Conservation (phyloP, 2,329 filamentous ascomycete genomes). For the Trichoderma brevicompactum region DNA sequence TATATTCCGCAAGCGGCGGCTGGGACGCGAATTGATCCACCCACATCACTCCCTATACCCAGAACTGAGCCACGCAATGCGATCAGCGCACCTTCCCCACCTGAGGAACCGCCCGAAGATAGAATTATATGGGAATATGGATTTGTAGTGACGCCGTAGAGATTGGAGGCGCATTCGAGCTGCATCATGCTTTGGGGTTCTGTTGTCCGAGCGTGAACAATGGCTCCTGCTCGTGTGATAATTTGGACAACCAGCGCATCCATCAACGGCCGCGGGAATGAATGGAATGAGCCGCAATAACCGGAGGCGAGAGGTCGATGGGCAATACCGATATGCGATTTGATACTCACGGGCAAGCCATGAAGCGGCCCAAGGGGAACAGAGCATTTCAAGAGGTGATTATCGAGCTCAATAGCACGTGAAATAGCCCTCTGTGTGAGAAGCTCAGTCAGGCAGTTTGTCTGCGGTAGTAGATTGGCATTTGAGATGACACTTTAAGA, state of each 20-base stretch:
- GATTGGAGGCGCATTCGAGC: conserved; percentile 1
- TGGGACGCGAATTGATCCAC: neutral
- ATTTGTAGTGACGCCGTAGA: neutral
- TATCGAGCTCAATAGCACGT: neutral
- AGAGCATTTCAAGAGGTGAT: neutral
- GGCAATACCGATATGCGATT: conserved; percentile 10
- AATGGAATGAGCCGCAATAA: neutral
- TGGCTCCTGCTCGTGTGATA: neutral
- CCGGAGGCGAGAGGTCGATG: neutral
- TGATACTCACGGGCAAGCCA: neutral
- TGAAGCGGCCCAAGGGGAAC: neutral
- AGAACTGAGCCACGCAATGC: neutral
- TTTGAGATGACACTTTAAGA: neutral
- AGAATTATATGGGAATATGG: neutral
- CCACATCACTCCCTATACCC: neutral
- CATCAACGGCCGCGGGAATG: neutral
- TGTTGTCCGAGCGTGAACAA: conserved; percentile 11
- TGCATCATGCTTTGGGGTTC: conserved; percentile 13
- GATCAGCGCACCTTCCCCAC: neutral
- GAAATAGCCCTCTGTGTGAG: neutral
- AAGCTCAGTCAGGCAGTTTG: conserved; percentile 5
- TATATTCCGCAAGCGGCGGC: conserved; percentile 7
- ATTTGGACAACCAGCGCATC: conserved; percentile 10
- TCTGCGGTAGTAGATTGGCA: neutral
- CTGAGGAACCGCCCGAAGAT: neutral